phyloP scores from a whole-genome alignment of 2,329 filamentous ascomycete genomes.

The Botrytis cinerea region DNA sequence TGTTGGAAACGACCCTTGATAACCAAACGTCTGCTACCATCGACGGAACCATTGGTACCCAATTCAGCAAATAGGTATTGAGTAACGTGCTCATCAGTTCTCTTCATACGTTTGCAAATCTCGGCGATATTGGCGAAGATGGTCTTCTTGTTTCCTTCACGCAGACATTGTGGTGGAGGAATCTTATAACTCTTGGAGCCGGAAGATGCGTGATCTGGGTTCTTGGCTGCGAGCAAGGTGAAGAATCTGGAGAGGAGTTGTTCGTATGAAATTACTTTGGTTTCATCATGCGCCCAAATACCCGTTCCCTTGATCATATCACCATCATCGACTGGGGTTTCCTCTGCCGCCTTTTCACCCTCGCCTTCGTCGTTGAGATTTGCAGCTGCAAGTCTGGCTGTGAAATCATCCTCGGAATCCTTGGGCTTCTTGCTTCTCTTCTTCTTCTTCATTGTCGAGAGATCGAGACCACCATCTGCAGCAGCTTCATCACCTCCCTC shows the following conservation, averaged over 20 bases:
- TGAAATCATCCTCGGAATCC: slow-evolving; percentile 42
- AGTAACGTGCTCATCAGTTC: slow-evolving; percentile 95
- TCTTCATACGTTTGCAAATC: slow-evolving; percentile 99
- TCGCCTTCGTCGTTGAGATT: slow-evolving; percentile 40
- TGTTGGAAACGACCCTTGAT: slow-evolving; percentile 99
- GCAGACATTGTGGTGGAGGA: slow-evolving; percentile 94
- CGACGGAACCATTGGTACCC: slow-evolving; percentile 94
- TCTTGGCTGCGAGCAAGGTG: slow-evolving; percentile 88
- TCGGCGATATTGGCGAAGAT: slow-evolving; percentile 99
- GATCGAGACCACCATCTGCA: slow-evolving; percentile 52
- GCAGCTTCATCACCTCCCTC: slow-evolving; percentile 56
- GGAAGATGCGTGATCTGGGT: slow-evolving; percentile 89
- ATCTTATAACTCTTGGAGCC: slow-evolving; percentile 98
- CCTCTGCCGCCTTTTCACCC: slow-evolving; percentile 29
- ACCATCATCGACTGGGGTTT: slow-evolving; percentile 36
- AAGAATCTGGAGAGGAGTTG: slow-evolving; percentile 91
- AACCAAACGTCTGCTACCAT: slow-evolving; percentile 87
- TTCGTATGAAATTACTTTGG: slow-evolving; percentile 71
- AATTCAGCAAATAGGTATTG: slow-evolving; percentile 97
- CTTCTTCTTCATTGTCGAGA: slow-evolving; percentile 43
- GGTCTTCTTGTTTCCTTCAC: slow-evolving; percentile 99
- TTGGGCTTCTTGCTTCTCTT: slow-evolving; percentile 43
- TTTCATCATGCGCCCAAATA: slow-evolving; percentile 44
- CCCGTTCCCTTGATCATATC: slow-evolving; percentile 44
- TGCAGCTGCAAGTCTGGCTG: slow-evolving; percentile 41